Evolutionary conservation across 2,329 filamentous ascomycete genomes (phyloP), one percentile per base, ranked within the genome.

Genomic region (Nothopassalora personata): DNA sequence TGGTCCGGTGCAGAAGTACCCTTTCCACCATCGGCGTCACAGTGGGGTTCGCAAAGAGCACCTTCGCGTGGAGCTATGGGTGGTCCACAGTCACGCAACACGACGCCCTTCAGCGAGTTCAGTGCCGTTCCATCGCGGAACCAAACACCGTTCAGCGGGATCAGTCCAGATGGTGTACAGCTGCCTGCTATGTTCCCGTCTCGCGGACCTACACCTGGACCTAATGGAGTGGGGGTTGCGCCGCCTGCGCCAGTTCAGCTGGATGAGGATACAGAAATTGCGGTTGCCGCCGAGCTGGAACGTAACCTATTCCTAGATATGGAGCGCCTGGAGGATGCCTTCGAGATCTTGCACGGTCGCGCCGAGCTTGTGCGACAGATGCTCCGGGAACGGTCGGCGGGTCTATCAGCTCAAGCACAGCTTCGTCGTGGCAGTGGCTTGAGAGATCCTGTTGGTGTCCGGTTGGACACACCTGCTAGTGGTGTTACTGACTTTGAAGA

Each of bases 231-330:
- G 13, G 72, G 72, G 33, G 72, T 68, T 31, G 57, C 73, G 56
- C 73, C 73, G 31, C 75, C 74, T 23, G 74, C 86, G 0, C 87
- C 86, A 2, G 92, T 97, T 4, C 92, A 91, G 3, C 84, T 96
- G 59, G 93, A 97, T 71, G 93, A 97, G 73, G 93, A 97, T 70
- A 90, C 90, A 56, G 93, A 97, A 73, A 92, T 97, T 68, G 89
- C 89, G 0, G 89, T 90, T 1, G 81, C 97, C 5, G 91, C 91
- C 7, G 93, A 97, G 75, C 86, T 97, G 43, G 93, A 97, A 75
- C 86, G 91, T 6, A 91, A 96, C 70, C 96, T 97, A 59, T 97
- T 93, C 75, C 82, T 86, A 34, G 90, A 92, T 62, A 97, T 97
- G 93, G 93, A 97, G 75, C 86, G 86, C 0, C 82, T 97, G 27